Evolutionary conservation across 495 filamentous ascomycete genomes (phyloP).

Genomic region (Aspergillus panamensis): DNA sequence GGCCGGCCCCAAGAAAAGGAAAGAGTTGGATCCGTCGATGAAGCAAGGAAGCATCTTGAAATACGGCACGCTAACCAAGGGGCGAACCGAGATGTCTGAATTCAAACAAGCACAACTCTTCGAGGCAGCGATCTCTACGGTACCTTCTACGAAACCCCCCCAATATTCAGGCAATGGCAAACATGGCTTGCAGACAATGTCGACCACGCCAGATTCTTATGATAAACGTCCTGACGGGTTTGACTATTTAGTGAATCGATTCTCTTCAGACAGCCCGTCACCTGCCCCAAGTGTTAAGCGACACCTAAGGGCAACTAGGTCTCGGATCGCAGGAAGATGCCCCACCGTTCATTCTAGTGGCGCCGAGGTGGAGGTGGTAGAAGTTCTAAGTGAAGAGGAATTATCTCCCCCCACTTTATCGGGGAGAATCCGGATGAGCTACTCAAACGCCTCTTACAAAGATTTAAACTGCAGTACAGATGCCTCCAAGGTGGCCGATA

Average conservation of each 20-base stretch:
- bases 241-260: conserved; percentile 29
- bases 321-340: conserved; percentile 13
- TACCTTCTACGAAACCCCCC: conserved; percentile 17
- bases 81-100: conserved; percentile 32
- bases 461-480: conserved; percentile 4
- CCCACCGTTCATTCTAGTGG: conserved; percentile 12
- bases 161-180: conserved; percentile 11
- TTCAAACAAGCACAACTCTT: conserved; percentile 33
- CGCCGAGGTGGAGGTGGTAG: conserved; percentile 19
- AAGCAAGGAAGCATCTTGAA: conserved; percentile 45
- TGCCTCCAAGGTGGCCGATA: conserved; percentile 7
- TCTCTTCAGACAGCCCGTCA: conserved; percentile 28
- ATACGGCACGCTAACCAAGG: conserved; percentile 46
- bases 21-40: conserved; percentile 43
- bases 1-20: conserved; percentile 38
- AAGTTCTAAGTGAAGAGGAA: conserved; percentile 12
- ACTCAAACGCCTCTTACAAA: conserved; percentile 20
- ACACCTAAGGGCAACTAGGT: conserved; percentile 20
- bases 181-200: conserved; percentile 8
- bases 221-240: conserved; percentile 19
- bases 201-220: conserved; percentile 12
- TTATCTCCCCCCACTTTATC: conserved; percentile 1
- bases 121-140: conserved; percentile 27
- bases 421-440: conserved; percentile 22
- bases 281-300: conserved; percentile 25